Evolutionary conservation across 352 stramenopile species (phyloP).

Genomic region (Pythium periplocum): DNA sequence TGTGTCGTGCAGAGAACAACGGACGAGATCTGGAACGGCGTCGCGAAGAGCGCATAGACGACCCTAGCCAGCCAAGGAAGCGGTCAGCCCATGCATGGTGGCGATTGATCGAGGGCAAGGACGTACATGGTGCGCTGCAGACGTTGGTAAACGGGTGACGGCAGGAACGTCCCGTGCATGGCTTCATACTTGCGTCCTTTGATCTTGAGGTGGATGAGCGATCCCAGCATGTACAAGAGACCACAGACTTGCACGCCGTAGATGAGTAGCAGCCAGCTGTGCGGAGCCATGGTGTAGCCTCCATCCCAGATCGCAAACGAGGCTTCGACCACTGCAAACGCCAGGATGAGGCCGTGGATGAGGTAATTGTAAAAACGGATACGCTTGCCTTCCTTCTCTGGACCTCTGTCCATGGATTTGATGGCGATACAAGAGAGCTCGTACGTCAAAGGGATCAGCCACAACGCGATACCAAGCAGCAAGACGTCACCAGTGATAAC

Average conservation of each 20-base stretch:
- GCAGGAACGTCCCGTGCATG: slow-evolving; percentile 19
- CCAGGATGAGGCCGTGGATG: background rate
- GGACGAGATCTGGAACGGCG: slow-evolving; percentile 14
- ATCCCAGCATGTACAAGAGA: slow-evolving; percentile 5
- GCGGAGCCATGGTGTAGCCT: slow-evolving; percentile 6
- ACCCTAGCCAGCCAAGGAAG: slow-evolving; percentile 4
- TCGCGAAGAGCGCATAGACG: slow-evolving; percentile 18
- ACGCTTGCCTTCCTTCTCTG: slow-evolving; percentile 1
- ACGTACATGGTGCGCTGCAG: slow-evolving; percentile 24
- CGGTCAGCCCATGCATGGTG: too few relatives aligned
- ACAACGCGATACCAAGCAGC: slow-evolving; percentile 3
- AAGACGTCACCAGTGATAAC: slow-evolving; percentile 5
- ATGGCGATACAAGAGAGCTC: slow-evolving; percentile 11
- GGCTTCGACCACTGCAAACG: slow-evolving; percentile 6
- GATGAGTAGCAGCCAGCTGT: background rate
- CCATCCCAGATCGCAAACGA: slow-evolving; percentile 2
- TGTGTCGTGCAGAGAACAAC: slow-evolving; percentile 4
- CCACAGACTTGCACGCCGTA: slow-evolving; percentile 1
- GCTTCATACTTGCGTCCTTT: slow-evolving; percentile 20
- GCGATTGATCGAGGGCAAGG: background rate
- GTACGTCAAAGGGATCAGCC: slow-evolving; percentile 11
- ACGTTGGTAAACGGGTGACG: slow-evolving; percentile 23
- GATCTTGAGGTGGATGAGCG: slow-evolving; percentile 8
- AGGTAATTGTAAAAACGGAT: slow-evolving; percentile 5
- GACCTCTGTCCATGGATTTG: slow-evolving; percentile 14